Evolutionary conservation across 2,329 filamentous ascomycete genomes (phyloP).

Genomic region (Hysterium pulicare): DNA sequence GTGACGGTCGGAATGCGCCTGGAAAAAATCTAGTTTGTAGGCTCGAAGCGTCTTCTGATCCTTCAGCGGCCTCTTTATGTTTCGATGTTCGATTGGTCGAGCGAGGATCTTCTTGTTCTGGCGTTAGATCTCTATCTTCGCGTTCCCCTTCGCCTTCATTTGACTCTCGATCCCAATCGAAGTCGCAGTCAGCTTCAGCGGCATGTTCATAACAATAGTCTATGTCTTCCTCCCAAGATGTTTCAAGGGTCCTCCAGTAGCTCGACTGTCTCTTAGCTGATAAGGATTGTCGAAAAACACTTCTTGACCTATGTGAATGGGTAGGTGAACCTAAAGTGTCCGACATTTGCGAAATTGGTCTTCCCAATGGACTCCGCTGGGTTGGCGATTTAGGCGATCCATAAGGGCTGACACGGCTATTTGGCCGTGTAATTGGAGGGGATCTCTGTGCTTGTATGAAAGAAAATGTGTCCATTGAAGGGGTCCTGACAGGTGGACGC

Average conservation of each 20-base stretch:
- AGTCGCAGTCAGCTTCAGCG: constrained; percentile 59
- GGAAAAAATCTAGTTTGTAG: constrained; percentile 16
- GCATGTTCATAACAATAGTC: constrained; percentile 62
- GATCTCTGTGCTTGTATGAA: constrained; percentile 22
- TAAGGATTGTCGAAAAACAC: constrained; percentile 19
- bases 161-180: constrained; percentile 51
- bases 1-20: constrained; percentile 22
- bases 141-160: constrained; percentile 13
- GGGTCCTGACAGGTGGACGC: constrained; percentile 24
- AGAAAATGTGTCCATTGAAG: constrained; percentile 26
- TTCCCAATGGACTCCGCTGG: constrained; percentile 20
- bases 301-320: constrained; percentile 20
- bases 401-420: constrained; percentile 20
- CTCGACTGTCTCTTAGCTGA: constrained; percentile 28
- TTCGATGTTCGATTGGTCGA: background rate
- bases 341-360: constrained; percentile 40
- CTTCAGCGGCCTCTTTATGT: background rate
- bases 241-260: constrained; percentile 36
- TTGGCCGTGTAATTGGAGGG: constrained; percentile 12
- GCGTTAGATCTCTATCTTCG: too few species aligned
- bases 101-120: background rate
- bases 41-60: background rate
- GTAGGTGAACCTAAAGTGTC: constrained; percentile 46
- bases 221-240: constrained; percentile 60
- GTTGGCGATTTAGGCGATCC: constrained; percentile 21